Conservation (phyloP, 2,329 filamentous ascomycete species). For the Fusarium austroafricanum region DNA sequence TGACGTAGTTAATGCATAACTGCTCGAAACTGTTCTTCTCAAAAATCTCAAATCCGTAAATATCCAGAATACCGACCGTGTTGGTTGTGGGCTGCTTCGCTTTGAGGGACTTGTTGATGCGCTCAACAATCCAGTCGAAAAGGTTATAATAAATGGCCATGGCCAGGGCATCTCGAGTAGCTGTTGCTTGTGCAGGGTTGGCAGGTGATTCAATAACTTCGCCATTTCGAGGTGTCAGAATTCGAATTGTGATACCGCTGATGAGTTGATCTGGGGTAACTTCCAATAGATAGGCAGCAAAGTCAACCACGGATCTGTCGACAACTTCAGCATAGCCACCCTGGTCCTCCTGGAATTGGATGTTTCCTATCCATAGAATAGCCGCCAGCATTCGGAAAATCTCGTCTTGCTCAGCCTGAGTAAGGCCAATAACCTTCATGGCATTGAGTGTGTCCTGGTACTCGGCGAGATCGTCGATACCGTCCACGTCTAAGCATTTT, state of each 20-base stretch:
- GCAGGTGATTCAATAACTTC: conserved; percentile 80
- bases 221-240: conserved; percentile 76
- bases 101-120: conserved; percentile 88
- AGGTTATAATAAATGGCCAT: conserved; percentile 98
- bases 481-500: conserved; percentile 93
- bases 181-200: conserved; percentile 85
- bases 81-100: conserved; percentile 81
- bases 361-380: conserved; percentile 94
- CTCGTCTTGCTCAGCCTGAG: conserved; percentile 89
- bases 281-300: conserved; percentile 92
- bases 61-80: conserved; percentile 96
- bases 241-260: conserved; percentile 88
- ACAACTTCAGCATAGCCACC: conserved; percentile 86
- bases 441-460: conserved; percentile 91
- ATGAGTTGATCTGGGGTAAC: conserved; percentile 84
- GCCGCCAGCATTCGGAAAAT: conserved; percentile 96
- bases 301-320: conserved; percentile 93
- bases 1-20: conserved; percentile 99
- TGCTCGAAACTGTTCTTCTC: conserved; percentile 99
- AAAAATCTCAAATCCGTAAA: conserved; percentile 99
- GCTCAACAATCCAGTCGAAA: conserved; percentile 97
- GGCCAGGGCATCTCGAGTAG: conserved; percentile 89
- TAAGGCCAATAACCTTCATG: conserved; percentile 93
- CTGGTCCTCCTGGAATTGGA: conserved; percentile 90
- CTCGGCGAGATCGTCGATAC: conserved; percentile 91